These are phyloP conservation scores for Peronospora farinosa DNA, from an alignment of 352 stramenopile species.

Conservation along the genomic window DNA sequence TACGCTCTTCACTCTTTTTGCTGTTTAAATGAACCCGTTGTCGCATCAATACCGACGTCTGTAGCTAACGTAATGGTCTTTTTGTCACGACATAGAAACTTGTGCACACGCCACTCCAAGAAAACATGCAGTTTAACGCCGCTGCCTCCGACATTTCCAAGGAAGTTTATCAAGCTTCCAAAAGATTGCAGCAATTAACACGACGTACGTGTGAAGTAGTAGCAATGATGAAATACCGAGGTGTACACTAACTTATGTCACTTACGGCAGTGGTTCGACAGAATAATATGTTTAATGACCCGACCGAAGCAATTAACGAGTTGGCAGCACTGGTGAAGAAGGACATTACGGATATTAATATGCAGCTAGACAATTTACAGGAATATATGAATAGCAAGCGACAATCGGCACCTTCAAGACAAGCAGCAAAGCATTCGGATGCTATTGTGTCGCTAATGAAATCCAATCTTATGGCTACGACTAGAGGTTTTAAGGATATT, in stretches of 20 bases:
- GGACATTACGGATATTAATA: conserved; percentile 83
- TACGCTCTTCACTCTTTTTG: conserved; percentile 5
- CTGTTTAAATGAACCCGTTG: neutral
- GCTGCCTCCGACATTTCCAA: conserved; percentile 77
- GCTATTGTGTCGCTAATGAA: conserved; percentile 84
- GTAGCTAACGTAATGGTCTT: conserved; percentile 4
- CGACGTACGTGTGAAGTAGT: conserved; percentile 39
- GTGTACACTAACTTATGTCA: neutral
- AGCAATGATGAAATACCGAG: neutral
- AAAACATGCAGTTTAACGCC: conserved; percentile 78
- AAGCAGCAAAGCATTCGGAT: conserved; percentile 76
- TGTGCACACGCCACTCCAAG: conserved; percentile 42
- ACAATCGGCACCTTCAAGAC: conserved; percentile 43
- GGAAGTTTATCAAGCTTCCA: conserved; percentile 76
- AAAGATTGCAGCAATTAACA: conserved; percentile 71
- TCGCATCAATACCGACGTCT: neutral
- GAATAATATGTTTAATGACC: conserved; percentile 88
- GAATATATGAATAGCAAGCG: conserved; percentile 74
- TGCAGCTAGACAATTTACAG: conserved; percentile 79
- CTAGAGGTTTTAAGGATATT: conserved; percentile 80
- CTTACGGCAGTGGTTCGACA: conserved; percentile 60
- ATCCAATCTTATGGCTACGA: conserved; percentile 73
- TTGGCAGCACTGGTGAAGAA: conserved; percentile 77
- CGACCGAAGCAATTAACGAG: conserved; percentile 78
- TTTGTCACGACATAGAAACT: conserved; percentile 29